Evolutionary conservation across 2,329 filamentous ascomycete genomes (phyloP), one percentile per base, ranked within the genome.

Genomic region (Xylaria multiplex): DNA sequence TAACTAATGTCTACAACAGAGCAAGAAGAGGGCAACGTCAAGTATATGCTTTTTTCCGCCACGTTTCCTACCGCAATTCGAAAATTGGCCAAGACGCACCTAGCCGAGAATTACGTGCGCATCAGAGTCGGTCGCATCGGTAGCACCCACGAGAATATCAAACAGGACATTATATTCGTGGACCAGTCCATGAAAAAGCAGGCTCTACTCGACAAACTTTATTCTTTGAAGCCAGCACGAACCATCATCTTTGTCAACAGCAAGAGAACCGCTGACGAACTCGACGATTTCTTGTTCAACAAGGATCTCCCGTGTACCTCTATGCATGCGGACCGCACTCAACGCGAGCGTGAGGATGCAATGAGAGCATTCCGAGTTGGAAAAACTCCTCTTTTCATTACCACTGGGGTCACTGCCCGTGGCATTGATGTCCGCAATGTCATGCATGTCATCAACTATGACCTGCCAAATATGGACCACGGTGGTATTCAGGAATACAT

Each of bases 401-500:
- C 95, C 11, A 98, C 95, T 24, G 93, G 92, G 54, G 87, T 99
- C 58, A 90, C 91, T 58, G 92, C 93, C 75, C 93, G 96, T 72
- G 96, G 96, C 6, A 89, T 97, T 40, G 94, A 98, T 72, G 90
- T 97, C 42, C 88, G 88, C 64, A 93, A 96, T 70, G 90, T 98
- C 6, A 88, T 90, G 82, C 93, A 97, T 70, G 91, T 99, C 66
- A 90, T 99, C 84, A 98, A 99, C 80, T 98, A 90, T 72, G 94
- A 98, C 67, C 82, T 98, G 1, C 95, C 95, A 0, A 88, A 84
- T 5, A 80, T 84, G 49, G 82, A 88, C 0, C 86, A 95, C 72
- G 93, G 93, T n/a, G 95, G 94, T 2, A 97, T 97, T 62, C 89
- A 92, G 55, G 96, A 98, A 77, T 99, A 98, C 73, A 89, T 91